phyloP scores from a whole-genome alignment of 176 grass and related monocot species.

The Triticum timopheevii region DNA sequence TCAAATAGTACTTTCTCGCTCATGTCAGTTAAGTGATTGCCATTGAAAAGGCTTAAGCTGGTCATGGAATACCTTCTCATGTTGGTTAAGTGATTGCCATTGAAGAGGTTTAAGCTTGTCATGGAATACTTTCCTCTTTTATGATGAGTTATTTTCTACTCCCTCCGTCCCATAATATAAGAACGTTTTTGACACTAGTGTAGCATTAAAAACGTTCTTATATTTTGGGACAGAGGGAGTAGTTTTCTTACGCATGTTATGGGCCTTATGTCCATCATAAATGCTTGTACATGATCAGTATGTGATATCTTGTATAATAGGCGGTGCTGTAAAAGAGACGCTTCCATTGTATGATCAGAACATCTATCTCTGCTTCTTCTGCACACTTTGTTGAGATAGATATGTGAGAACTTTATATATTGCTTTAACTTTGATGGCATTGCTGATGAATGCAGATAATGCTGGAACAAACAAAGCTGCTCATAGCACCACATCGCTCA shows the following conservation, averaged over 20 bases:
- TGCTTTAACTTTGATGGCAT: neutral
- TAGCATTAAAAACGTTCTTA: too few species aligned
- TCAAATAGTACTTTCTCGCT: neutral
- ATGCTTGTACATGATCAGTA: conserved; percentile 1
- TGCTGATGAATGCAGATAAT: conserved; percentile 44
- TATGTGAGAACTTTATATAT: neutral
- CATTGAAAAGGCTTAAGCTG: neutral
- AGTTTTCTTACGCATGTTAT: neutral
- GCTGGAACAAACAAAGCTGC: conserved; percentile 66
- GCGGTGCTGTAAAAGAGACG: neutral
- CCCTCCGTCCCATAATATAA: too few species aligned
- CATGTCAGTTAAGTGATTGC: neutral
- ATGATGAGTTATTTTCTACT: neutral
- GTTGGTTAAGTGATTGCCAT: neutral
- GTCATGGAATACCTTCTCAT: neutral
- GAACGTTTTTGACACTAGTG: too few species aligned
- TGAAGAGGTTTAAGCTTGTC: neutral
- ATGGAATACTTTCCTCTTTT: neutral
- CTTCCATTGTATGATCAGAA: neutral
- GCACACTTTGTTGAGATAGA: neutral
- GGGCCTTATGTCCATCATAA: neutral
- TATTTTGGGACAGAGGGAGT: too few species aligned
- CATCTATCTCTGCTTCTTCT: neutral
- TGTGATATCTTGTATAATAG: neutral
- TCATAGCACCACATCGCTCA: conserved; percentile 57